Evolutionary conservation across 345 rosid species (phyloP), one percentile per base, ranked within the genome.

Genomic region (Reutealis trisperma): DNA sequence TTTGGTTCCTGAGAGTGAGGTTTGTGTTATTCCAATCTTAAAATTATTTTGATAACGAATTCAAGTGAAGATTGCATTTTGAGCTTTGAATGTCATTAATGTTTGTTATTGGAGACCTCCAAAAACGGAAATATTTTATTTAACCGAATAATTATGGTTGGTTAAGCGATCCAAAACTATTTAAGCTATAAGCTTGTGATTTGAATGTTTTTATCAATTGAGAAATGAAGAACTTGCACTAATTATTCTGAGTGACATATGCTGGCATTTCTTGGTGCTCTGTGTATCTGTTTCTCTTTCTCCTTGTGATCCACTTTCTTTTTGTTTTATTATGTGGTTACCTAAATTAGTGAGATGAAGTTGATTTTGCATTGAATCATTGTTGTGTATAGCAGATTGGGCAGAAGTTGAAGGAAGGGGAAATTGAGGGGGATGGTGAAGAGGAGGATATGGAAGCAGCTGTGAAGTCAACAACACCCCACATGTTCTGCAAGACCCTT

Each of bases 401-500:
- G 83, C 79, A 79, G 81, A 91, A 78, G 82, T 55, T 88, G 88
- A 89, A 73, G 63, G 93, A 88, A 63, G 85, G 90, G 75, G 79
- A 72, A 49, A 47, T 80, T 49, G 89, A 89, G 66, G 89, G 60
- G 49, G 90, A 86, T 63, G 88, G 86, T 63, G 98, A 89, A 45
- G 94, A 88, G 57, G 97, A 92, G 63, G 93, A 94, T 77, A 69
- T 71, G 41, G 97, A 91, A 77, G 83, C 81, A 52, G 80, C 82
- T 60, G 84, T 77, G 57, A 96, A 90, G 86, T 84, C 97, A 12
- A 88, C 84, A 42, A 88, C 94, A 11, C 95, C 96, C 16, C 99
- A 96, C 83, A 96, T 96, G 98, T 96, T 96, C 81, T 96, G 98
- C 80, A 96, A 96, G 89, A 96, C 98, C 13, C 92, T 96, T 34